phyloP scores from a whole-genome alignment of 2,329 filamentous ascomycete genomes.

The Huntiella abstrusa region DNA sequence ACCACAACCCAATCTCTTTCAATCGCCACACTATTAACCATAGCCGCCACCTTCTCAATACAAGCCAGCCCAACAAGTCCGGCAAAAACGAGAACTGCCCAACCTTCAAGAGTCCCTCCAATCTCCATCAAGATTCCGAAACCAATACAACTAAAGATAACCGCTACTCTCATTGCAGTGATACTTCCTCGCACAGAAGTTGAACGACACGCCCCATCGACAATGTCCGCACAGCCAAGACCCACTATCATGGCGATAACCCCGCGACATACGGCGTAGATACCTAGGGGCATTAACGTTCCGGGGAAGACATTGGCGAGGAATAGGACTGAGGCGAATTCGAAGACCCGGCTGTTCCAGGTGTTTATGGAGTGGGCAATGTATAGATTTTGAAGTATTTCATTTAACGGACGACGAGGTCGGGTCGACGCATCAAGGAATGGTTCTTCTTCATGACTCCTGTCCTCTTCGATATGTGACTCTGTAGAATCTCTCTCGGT shows the following conservation, averaged over 20 bases:
- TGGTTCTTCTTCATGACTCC: no score
- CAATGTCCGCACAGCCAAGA: conserved; percentile 35
- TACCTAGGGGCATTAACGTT: conserved; percentile 45
- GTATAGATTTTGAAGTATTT: conserved; percentile 24
- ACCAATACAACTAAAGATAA: conserved; percentile 27
- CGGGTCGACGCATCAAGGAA: no score
- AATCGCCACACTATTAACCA: conserved; percentile 48
- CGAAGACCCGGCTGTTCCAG: conserved; percentile 46
- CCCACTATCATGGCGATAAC: conserved; percentile 38
- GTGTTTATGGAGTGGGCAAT: conserved; percentile 42
- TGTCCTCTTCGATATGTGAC: no score
- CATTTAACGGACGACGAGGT: no score
- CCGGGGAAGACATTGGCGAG: conserved; percentile 34
- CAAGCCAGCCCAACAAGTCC: conserved; percentile 36
- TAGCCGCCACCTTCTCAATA: conserved; percentile 46
- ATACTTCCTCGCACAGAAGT: conserved; percentile 32
- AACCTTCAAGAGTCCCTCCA: background rate
- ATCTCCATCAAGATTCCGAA: conserved; percentile 21
- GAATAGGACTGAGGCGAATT: conserved; percentile 42
- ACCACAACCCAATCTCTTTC: conserved; percentile 52
- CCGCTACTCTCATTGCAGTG: conserved; percentile 21
- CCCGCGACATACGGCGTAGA: conserved; percentile 47
- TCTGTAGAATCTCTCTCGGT: no score
- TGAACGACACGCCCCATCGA: conserved; percentile 37
- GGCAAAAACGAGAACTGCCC: conserved; percentile 16